Conservation (phyloP, 495 filamentous ascomycete species). For the Neurospora sp. region DNA sequence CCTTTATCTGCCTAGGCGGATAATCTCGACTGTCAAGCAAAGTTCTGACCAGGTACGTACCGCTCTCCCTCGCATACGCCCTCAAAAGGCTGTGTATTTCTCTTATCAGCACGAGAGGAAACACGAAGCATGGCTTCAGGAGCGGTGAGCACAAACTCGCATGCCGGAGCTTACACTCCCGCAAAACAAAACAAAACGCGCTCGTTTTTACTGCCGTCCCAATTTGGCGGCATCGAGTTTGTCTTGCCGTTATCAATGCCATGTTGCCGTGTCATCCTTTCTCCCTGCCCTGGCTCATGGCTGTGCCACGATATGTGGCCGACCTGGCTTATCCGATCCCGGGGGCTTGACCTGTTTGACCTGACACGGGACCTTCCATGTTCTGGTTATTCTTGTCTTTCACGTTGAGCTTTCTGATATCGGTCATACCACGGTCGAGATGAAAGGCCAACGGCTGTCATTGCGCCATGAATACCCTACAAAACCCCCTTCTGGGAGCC, state of each 20-base stretch:
- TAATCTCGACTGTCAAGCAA: not conserved
- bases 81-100: not conserved
- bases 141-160: constrained; percentile 9
- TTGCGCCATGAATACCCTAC: constrained; percentile 1
- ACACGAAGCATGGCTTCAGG: constrained; percentile 2
- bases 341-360: not conserved
- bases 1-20: not conserved
- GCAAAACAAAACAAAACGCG: constrained; percentile 10
- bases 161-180: constrained; percentile 13
- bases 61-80: not conserved
- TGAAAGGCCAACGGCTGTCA: not conserved
- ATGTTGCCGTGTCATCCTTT: constrained; percentile 14
- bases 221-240: constrained; percentile 10
- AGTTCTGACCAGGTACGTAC: not conserved
- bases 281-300: not conserved
- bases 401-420: not conserved
- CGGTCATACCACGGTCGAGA: not conserved
- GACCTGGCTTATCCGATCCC: not conserved
- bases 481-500: constrained; percentile 3
- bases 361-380: not conserved
- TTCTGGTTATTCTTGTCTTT: not conserved
- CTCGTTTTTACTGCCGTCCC: constrained; percentile 3
- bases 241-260: constrained; percentile 3
- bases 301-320: not conserved
- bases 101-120: constrained; percentile 1